Evolutionary conservation across 108 stramenopile species (phyloP), one percentile per base, ranked within the genome.

Genomic region (Nitzschia palea): DNA sequence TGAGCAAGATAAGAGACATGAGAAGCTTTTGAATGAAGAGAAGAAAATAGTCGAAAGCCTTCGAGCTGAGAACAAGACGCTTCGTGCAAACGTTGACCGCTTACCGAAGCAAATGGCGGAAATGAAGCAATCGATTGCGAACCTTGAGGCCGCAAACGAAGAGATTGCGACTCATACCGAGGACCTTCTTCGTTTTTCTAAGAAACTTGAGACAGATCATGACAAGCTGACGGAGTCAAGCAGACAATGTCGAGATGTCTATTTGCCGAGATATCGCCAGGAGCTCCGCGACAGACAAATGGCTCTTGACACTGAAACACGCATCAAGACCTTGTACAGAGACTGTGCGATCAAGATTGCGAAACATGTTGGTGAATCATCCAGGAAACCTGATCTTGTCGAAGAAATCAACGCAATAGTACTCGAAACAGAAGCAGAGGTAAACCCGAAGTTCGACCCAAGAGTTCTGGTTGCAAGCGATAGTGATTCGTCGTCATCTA

Each of bases 401-500:
- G 62, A 61, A 43, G 44, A 27, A 31, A 53, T 73, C 25, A 27
- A 48, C 30, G 22, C n/a, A 29, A 59, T 73, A n/a, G 28, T 73
- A 4, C 23, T 58, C 23, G 71, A 65, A 27, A 65, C 33, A 35
- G 71, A 65, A 36, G 56, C 48, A 20, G 55, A 56, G 1, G 63
- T 65, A 10, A 65, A 73, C 45, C 63, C 71, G 20, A 67, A 61
- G 33, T 74, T 74, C 59, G 58, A 67, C 32, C 58, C 73, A 3
- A 51, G 32, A 34, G 33, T 74, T 50, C 27, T 74, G 20, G 60
- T 28, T 28, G 67, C 26, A 1, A 55, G 47, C 40, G 54, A 67
- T 29, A 54, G 65, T 55, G 52, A 54, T 10, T 35, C 45, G 14
- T 54, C 36, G 14, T 37, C 34, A 17, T 54, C 52, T 10, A 22